A percentile compares a stretch with the other conserved stretches of the same genome.
Evolutionary conservation across 148 eudicot species (phyloP).

Genomic region (Spergularia bocconei): DNA sequence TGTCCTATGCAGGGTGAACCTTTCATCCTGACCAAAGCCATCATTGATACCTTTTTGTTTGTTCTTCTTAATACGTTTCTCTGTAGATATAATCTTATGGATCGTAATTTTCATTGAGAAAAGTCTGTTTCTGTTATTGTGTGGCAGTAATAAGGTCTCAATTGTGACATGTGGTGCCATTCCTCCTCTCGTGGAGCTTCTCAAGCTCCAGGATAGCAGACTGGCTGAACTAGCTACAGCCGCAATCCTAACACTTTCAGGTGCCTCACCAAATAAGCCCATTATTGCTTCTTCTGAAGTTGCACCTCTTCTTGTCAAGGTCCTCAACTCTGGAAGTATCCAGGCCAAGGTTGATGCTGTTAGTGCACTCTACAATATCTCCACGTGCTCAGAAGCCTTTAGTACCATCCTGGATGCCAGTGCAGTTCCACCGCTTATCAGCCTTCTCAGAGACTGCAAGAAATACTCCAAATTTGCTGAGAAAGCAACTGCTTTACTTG

Average conservation of each 20-base stretch:
- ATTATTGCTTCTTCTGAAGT: conserved; percentile 51
- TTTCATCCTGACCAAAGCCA: neutral
- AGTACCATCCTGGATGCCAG: conserved; percentile 38
- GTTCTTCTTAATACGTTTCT: neutral
- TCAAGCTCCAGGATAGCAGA: conserved; percentile 40
- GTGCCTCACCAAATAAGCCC: conserved; percentile 52
- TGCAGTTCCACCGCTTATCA: conserved; percentile 55
- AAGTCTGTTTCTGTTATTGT: neutral
- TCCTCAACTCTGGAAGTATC: conserved; percentile 53
- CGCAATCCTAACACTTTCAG: conserved; percentile 57
- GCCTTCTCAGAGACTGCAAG: conserved; percentile 71
- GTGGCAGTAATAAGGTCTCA: conserved; percentile 60
- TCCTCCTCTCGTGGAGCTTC: conserved; percentile 63
- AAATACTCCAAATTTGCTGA: conserved; percentile 79
- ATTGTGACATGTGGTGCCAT: conserved; percentile 66
- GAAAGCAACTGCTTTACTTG: conserved; percentile 60
- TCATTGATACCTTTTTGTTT: neutral
- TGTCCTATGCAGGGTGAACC: neutral
- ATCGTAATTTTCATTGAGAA: too few species aligned
- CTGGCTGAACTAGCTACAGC: conserved; percentile 68
- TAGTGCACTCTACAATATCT: conserved; percentile 66
- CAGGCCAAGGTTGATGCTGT: conserved; percentile 79
- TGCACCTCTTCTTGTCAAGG: conserved; percentile 50
- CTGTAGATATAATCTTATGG: too few species aligned
- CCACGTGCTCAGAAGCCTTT: conserved; percentile 35